Evolutionary conservation across 805 yeast genomes (phyloP).

Genomic region (Tetrapisispora namnaoensis): DNA sequence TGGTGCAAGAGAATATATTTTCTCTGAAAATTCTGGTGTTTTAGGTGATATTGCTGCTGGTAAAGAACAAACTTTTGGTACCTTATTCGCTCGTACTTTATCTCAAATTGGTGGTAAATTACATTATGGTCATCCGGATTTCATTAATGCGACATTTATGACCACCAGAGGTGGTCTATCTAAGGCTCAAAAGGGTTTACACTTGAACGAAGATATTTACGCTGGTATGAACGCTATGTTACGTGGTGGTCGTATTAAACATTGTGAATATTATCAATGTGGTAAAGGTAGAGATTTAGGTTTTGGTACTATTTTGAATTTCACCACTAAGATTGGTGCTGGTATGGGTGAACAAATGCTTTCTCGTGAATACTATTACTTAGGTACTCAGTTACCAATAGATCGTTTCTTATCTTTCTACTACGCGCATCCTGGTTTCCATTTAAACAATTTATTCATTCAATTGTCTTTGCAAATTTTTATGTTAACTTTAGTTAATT

Average conservation of each 20-base stretch:
- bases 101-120: slow-evolving; percentile 80
- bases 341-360: slow-evolving; percentile 91
- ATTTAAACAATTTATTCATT: slow-evolving; percentile 69
- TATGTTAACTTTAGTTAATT: slow-evolving; percentile 57
- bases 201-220: slow-evolving; percentile 78
- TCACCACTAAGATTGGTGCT: slow-evolving; percentile 83
- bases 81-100: slow-evolving; percentile 71
- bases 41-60: slow-evolving; percentile 88
- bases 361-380: slow-evolving; percentile 72
- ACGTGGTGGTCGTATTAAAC: slow-evolving; percentile 83
- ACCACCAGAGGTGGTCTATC: slow-evolving; percentile 84
- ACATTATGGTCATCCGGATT: slow-evolving; percentile 87
- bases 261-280: slow-evolving; percentile 81
- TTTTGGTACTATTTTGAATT: slow-evolving; percentile 75
- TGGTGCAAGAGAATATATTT: slow-evolving; percentile 81
- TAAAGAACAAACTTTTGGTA: slow-evolving; percentile 83
- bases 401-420: slow-evolving; percentile 76
- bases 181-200: slow-evolving; percentile 78
- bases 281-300: slow-evolving; percentile 89
- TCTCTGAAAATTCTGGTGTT: slow-evolving; percentile 78
- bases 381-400: slow-evolving; percentile 71
- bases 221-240: slow-evolving; percentile 79
- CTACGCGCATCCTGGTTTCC: slow-evolving; percentile 84
- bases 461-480: slow-evolving; percentile 66
- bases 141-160: slow-evolving; percentile 65